phyloP scores from a whole-genome alignment of 306 rosid species.

The Vigna nakashimae region DNA sequence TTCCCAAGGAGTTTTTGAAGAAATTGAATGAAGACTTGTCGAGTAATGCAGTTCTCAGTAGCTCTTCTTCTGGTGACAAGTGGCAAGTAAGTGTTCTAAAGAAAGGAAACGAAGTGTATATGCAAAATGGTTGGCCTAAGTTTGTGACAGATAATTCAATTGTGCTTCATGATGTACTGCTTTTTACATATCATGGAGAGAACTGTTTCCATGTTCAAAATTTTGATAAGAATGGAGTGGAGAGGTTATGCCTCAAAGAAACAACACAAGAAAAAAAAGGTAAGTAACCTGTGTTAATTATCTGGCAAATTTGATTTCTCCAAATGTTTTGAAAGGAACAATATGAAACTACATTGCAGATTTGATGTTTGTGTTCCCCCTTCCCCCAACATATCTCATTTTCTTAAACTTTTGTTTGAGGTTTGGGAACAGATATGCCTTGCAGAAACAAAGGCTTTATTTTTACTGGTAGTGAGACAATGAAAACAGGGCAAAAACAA shows the following conservation, averaged over 20 bases:
- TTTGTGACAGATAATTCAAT: slow-evolving; percentile 32
- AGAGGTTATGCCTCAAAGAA: slow-evolving; percentile 3
- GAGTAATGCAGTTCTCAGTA: slow-evolving; percentile 6
- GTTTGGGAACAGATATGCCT: too few species aligned
- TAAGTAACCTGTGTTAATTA: background rate
- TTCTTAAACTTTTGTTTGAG: too few species aligned
- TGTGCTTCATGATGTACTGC: slow-evolving; percentile 8
- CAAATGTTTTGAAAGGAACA: slow-evolving; percentile 1
- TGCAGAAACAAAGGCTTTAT: too few species aligned
- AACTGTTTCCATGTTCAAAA: slow-evolving; percentile 30
- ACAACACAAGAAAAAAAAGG: background rate
- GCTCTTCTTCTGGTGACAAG: slow-evolving; percentile 28
- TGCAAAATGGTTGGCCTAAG: slow-evolving; percentile 36
- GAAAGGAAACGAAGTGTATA: slow-evolving; percentile 8
- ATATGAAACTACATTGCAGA: background rate
- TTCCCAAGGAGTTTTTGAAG: background rate
- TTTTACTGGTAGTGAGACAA: too few species aligned
- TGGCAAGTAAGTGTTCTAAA: slow-evolving; percentile 32
- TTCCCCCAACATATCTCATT: too few species aligned
- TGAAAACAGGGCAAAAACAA: background rate
- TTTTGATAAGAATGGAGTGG: slow-evolving; percentile 35
- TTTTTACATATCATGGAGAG: slow-evolving; percentile 29
- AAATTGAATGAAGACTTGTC: slow-evolving; percentile 11
- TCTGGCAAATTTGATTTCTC: background rate
- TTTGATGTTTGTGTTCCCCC: too few species aligned